These are phyloP conservation scores for Cardamine occulta DNA, from an alignment of 345 rosid genomes.

Conservation along the genomic window DNA sequence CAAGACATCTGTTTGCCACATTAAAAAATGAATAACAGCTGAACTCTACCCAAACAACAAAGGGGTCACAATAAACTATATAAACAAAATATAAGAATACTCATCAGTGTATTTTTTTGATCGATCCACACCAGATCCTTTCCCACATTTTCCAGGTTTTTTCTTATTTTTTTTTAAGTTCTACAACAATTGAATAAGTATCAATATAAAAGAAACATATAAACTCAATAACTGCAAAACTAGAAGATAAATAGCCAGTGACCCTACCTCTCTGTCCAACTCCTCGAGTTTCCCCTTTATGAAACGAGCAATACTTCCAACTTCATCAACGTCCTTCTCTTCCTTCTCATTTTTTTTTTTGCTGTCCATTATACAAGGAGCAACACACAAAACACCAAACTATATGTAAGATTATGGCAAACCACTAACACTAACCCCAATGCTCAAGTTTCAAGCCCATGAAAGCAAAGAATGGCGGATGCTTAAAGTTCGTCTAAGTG, in stretches of 20 bases:
- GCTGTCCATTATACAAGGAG: constrained; percentile 48
- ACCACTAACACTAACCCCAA: constrained; percentile 10
- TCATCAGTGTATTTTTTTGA: constrained; percentile 85
- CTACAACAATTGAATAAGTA: constrained; percentile 46
- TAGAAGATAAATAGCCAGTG: constrained; percentile 17
- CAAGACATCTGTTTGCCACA: not conserved
- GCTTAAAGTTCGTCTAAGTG: constrained; percentile 4
- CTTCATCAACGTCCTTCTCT: constrained; percentile 93
- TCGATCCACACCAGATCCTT: constrained; percentile 88
- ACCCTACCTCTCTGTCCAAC: constrained; percentile 70
- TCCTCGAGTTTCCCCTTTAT: constrained; percentile 78
- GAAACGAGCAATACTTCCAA: constrained; percentile 77
- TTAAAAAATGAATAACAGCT: constrained; percentile 4
- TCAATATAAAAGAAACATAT: not conserved
- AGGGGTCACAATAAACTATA: not conserved
- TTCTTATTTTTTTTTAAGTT: constrained; percentile 88
- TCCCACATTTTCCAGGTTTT: constrained; percentile 86
- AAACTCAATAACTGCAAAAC: not conserved
- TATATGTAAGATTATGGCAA: not conserved
- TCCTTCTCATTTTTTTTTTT: constrained; percentile 87
- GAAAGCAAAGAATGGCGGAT: not conserved
- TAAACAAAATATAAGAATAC: not conserved
- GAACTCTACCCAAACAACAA: constrained; percentile 1
- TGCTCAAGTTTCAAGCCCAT: not conserved
- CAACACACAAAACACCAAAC: constrained; percentile 29